Base-by-base conservation (phyloP, 176 grass and related monocot genomes). In the Lolium perenne region DNA sequence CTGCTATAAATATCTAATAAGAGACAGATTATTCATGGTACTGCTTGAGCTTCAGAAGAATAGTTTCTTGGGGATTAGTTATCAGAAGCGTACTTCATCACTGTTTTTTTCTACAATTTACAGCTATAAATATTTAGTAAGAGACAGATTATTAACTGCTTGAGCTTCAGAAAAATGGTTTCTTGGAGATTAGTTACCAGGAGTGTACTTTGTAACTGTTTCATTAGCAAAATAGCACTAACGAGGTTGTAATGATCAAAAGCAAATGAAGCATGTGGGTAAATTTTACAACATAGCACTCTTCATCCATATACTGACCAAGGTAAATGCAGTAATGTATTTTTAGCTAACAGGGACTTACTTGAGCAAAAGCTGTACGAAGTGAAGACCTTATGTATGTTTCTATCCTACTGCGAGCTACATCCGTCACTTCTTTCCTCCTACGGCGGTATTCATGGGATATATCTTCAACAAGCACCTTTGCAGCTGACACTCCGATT, bases 391-490 rank as follows among this genome's bases (percentile, higher is more conserved):
- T 79, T 88, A 98, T 92, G 72, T 98, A 98, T 1, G 90, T 95
- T 51, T 98, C 97, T 77, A 98, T 90, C 50, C 93, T 94, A 82
- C 76, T 95, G 49, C 86, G 92, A 89, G 97, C 97, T 69, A 98
- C 94, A 74, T 98, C 87, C 64, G 90, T 94, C 17, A 89, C 90
- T 90, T 95, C 93, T 91, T 95, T 98, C 87, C 94, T 94, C 80
- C 88, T 95, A 74, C 94, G 91, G 20, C 94, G 94, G 71, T 98
- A 98, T 83, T 98, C 97, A 60, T 98, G 84, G 38, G 97, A 95
- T 91, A 98, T 98, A 88, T 98, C 97, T 95, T 98, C 97, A 57
- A 98, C 94, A 85, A 98, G 84, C 79, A 98, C 83, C 87, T 82
- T 93, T 72, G 97, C 97, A 78, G 93, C 88, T 84, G 92, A 92